Percentiles rank a stretch among this genome's conserved stretches.
These are phyloP conservation scores for Phytophthora hibernalis DNA, from an alignment of 352 stramenopile genomes.

Conservation along the genomic window DNA sequence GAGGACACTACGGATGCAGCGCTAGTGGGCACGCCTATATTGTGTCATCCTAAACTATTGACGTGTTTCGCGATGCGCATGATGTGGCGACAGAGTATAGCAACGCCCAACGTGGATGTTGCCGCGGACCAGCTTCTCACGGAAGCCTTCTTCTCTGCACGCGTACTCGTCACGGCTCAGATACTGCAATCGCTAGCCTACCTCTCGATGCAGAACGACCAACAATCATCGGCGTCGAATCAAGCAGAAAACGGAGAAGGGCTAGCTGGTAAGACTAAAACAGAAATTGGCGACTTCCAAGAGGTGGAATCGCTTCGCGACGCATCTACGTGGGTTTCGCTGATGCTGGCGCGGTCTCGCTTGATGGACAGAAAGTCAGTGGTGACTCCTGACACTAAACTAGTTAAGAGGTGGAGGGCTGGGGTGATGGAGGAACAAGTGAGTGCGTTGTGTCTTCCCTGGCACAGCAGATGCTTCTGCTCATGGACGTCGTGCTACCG, in stretches of 20 bases:
- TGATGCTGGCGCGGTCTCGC: slow-evolving; percentile 56
- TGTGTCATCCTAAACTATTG: slow-evolving; percentile 60
- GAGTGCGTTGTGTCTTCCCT: slow-evolving; percentile 56
- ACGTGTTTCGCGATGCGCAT: slow-evolving; percentile 64
- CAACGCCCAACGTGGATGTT: slow-evolving; percentile 37
- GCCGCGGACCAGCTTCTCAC: slow-evolving; percentile 51
- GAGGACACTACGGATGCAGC: slow-evolving; percentile 34
- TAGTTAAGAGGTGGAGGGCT: slow-evolving; percentile 32
- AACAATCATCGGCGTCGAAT: slow-evolving; percentile 4
- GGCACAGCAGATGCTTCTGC: slow-evolving; percentile 62
- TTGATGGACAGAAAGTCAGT: slow-evolving; percentile 31
- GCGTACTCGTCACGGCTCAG: slow-evolving; percentile 64
- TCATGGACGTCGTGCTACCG: slow-evolving; percentile 67
- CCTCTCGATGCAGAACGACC: slow-evolving; percentile 31
- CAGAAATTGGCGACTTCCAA: slow-evolving; percentile 52
- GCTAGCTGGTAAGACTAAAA: slow-evolving; percentile 1
- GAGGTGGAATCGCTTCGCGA: slow-evolving; percentile 68
- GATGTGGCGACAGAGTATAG: slow-evolving; percentile 47
- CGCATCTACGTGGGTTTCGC: slow-evolving; percentile 56
- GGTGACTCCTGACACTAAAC: background rate
- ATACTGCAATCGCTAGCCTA: slow-evolving; percentile 64
- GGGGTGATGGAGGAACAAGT: slow-evolving; percentile 49
- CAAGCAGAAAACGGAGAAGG: slow-evolving; percentile 10
- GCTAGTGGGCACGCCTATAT: slow-evolving; percentile 45
- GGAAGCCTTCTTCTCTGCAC: slow-evolving; percentile 64